Conservation (phyloP, 2,329 filamentous ascomycete genomes). For the Verticillium dahliae region DNA sequence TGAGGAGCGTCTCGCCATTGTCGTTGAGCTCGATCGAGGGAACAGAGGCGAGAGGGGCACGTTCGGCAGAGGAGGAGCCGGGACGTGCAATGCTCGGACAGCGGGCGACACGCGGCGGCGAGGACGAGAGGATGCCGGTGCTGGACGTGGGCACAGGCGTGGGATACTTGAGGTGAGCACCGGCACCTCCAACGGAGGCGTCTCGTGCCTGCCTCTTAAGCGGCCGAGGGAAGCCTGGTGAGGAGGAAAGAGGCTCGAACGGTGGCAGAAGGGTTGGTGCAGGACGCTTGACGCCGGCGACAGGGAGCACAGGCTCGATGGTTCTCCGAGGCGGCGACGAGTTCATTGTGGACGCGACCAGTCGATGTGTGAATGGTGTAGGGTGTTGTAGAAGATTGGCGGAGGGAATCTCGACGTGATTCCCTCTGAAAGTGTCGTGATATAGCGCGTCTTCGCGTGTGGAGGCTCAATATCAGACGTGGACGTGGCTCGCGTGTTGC, state of each 20-base stretch:
- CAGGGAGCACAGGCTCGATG: conserved; percentile 26
- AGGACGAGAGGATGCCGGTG: conserved; percentile 83
- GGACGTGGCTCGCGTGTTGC: neutral
- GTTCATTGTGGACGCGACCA: conserved; percentile 25
- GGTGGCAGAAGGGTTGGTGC: conserved; percentile 67
- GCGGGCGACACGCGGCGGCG: conserved; percentile 53
- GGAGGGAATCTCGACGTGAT: neutral
- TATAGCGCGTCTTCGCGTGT: conserved; percentile 1
- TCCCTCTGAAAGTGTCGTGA: neutral
- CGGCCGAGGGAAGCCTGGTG: conserved; percentile 63
- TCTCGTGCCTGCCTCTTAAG: conserved; percentile 57
- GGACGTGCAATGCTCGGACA: conserved; percentile 41
- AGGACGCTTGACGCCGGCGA: conserved; percentile 50
- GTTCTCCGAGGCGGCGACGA: conserved; percentile 28
- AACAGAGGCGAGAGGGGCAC: conserved; percentile 75
- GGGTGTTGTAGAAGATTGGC: neutral
- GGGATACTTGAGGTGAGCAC: conserved; percentile 67
- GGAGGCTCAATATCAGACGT: conserved; percentile 4
- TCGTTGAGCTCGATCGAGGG: conserved; percentile 75
- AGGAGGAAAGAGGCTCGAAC: conserved; percentile 75
- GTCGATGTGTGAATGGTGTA: conserved; percentile 4
- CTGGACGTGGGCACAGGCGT: conserved; percentile 92
- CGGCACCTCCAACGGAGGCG: conserved; percentile 27
- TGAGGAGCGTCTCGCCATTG: conserved; percentile 73
- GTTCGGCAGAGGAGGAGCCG: conserved; percentile 54